Percentiles rank a stretch among this genome's conserved stretches.
Conservation (phyloP, 352 stramenopile genomes). For the Plasmopara muralis region DNA sequence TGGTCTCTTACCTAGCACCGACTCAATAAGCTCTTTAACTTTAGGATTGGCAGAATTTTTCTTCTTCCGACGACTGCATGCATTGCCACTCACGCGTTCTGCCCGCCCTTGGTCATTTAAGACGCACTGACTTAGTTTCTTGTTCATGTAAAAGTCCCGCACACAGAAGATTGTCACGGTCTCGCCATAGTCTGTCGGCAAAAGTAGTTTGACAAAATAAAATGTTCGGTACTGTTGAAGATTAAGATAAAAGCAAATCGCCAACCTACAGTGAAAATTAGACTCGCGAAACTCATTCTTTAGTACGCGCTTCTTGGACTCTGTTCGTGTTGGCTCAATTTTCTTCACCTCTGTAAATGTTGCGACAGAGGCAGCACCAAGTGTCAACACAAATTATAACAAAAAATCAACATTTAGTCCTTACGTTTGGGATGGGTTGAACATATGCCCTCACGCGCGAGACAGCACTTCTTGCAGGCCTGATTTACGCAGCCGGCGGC, state of each 20-base stretch:
- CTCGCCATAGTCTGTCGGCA: slow-evolving; percentile 55
- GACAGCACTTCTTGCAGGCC: slow-evolving; percentile 71
- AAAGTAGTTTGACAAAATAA: slow-evolving; percentile 1
- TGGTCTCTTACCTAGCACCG: slow-evolving; percentile 33
- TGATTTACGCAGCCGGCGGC: slow-evolving; percentile 31
- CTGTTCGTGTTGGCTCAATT: slow-evolving; percentile 8
- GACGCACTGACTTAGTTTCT: slow-evolving; percentile 63
- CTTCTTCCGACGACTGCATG: slow-evolving; percentile 27
- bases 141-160: slow-evolving; percentile 61
- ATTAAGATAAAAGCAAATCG: neutral
- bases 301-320: slow-evolving; percentile 37
- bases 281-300: slow-evolving; percentile 78
- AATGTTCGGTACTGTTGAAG: slow-evolving; percentile 1
- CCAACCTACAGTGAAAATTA: slow-evolving; percentile 60
- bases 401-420: neutral
- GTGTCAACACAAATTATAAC: slow-evolving; percentile 8
- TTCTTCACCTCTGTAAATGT: slow-evolving; percentile 21
- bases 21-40: slow-evolving; percentile 39
- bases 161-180: slow-evolving; percentile 75
- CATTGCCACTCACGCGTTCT: slow-evolving; percentile 43
- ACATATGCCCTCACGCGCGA: slow-evolving; percentile 36
- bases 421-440: slow-evolving; percentile 30
- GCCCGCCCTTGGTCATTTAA: slow-evolving; percentile 70
- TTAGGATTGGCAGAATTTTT: slow-evolving; percentile 18
- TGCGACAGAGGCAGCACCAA: neutral